phyloP scores from a whole-genome alignment of 352 stramenopile species.

The Sclerospora graminicola region DNA sequence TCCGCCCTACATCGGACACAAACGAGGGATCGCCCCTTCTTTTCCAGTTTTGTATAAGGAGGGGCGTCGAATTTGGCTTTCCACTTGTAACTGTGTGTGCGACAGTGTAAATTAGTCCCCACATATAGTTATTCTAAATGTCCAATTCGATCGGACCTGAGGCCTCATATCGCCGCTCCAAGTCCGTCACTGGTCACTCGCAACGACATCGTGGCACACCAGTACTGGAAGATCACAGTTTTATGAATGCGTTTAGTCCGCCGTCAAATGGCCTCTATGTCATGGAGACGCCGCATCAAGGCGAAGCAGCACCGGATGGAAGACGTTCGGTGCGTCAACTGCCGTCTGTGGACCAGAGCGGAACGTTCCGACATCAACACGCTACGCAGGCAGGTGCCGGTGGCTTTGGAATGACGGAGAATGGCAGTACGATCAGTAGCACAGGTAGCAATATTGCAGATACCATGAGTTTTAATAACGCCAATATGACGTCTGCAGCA shows the following conservation, averaged over 20 bases:
- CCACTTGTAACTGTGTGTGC: too few relatives aligned
- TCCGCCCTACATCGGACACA: too few relatives aligned
- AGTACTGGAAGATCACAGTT: slow-evolving; percentile 65
- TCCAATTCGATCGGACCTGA: slow-evolving; percentile 21
- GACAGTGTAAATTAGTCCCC: neutral
- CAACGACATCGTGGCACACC: slow-evolving; percentile 49
- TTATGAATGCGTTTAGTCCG: slow-evolving; percentile 41
- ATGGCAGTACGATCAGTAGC: slow-evolving; percentile 40
- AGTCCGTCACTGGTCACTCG: slow-evolving; percentile 23
- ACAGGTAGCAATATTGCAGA: slow-evolving; percentile 25
- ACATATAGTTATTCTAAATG: slow-evolving; percentile 7
- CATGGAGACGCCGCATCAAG: slow-evolving; percentile 45
- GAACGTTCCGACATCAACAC: slow-evolving; percentile 17
- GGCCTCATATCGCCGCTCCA: slow-evolving; percentile 20
- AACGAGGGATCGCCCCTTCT: slow-evolving; percentile 16
- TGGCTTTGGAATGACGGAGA: slow-evolving; percentile 34
- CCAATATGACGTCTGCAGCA: slow-evolving; percentile 30
- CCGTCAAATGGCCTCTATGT: slow-evolving; percentile 51
- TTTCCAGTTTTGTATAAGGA: slow-evolving; percentile 8
- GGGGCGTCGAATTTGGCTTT: slow-evolving; percentile 8
- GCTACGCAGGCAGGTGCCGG: slow-evolving; percentile 16
- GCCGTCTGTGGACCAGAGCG: slow-evolving; percentile 26
- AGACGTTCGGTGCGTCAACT: slow-evolving; percentile 25
- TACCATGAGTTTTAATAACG: slow-evolving; percentile 20
- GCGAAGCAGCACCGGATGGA: slow-evolving; percentile 18